phyloP scores from a whole-genome alignment of 2,329 filamentous ascomycete genomes.

The Ramichloridium luteum region DNA sequence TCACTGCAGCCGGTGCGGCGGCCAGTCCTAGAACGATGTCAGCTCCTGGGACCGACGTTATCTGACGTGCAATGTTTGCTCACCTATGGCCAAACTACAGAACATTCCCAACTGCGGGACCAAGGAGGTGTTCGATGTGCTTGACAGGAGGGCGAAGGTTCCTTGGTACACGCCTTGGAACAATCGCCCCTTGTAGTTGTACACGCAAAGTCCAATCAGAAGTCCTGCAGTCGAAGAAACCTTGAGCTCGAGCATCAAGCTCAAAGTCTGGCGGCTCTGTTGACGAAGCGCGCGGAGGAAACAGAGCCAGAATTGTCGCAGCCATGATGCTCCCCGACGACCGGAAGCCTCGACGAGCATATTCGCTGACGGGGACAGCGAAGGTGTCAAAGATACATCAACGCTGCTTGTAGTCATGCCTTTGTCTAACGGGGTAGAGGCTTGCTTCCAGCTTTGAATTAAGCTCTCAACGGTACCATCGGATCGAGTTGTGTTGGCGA shows the following conservation, averaged over 20 bases:
- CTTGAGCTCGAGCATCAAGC: conserved; percentile 43
- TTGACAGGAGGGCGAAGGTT: conserved; percentile 41
- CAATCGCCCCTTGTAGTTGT: conserved; percentile 38
- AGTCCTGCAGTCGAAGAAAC: conserved; percentile 41
- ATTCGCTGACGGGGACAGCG: conserved; percentile 28
- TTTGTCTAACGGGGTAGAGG: conserved; percentile 4
- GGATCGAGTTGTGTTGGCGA: conserved; percentile 36
- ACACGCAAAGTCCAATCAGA: conserved; percentile 43
- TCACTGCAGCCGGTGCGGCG: conserved; percentile 43
- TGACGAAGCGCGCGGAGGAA: conserved; percentile 42
- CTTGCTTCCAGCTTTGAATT: conserved; percentile 13
- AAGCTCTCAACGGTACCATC: conserved; percentile 36
- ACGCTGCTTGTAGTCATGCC: conserved; percentile 10
- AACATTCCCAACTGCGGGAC: conserved; percentile 43
- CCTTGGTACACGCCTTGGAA: conserved; percentile 42
- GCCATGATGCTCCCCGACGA: conserved; percentile 38
- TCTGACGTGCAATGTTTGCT: no score
- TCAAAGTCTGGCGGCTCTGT: conserved; percentile 41
- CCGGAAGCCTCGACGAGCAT: conserved; percentile 36
- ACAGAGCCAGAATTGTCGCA: conserved; percentile 42
- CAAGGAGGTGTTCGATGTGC: conserved; percentile 38
- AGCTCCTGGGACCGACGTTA: no score
- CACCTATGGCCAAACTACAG: conserved; percentile 42
- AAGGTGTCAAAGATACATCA: conserved; percentile 19
- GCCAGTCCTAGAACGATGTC: no score